These are phyloP conservation scores for Sclerotiophoma versabilis DNA, from an alignment of 2,329 filamentous ascomycete species.

Conservation along the genomic window DNA sequence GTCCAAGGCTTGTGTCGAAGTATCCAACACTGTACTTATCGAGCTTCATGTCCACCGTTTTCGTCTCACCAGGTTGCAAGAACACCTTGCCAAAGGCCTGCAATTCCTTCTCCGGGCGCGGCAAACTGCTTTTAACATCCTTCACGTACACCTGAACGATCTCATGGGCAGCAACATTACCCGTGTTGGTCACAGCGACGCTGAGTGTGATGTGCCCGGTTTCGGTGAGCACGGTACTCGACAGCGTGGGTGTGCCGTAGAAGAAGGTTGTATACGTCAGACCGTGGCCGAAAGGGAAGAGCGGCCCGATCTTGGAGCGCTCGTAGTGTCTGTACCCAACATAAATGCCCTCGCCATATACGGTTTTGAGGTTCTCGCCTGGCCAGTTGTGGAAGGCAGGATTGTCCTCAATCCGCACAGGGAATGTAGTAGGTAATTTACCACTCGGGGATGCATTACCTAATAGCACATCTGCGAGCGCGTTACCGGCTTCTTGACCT, in stretches of 20 bases:
- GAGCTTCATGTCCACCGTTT: constrained; percentile 39
- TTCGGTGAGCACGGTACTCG: constrained; percentile 57
- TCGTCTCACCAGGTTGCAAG: constrained; percentile 48
- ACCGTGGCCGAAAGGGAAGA: constrained; percentile 81
- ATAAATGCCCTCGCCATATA: constrained; percentile 76
- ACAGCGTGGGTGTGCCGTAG: constrained; percentile 65
- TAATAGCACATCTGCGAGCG: constrained; percentile 78
- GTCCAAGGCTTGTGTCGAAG: constrained; percentile 64
- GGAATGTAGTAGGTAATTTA: constrained; percentile 77
- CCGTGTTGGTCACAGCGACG: constrained; percentile 64
- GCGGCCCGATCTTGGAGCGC: constrained; percentile 62
- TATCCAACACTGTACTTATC: constrained; percentile 63
- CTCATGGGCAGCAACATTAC: constrained; percentile 64
- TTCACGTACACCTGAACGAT: constrained; percentile 73
- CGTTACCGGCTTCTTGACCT: constrained; percentile 85
- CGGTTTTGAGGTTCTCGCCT: constrained; percentile 70
- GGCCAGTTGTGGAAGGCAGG: constrained; percentile 77
- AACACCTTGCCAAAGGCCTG: constrained; percentile 66
- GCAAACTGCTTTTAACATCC: constrained; percentile 68
- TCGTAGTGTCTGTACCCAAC: constrained; percentile 79
- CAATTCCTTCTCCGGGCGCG: constrained; percentile 73
- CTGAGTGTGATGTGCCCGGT: constrained; percentile 55
- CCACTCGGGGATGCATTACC: constrained; percentile 76
- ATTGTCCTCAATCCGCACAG: constrained; percentile 65
- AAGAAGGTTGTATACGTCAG: constrained; percentile 78